These are phyloP conservation scores for Lasiosphaeriaceae sp. DNA, from an alignment of 495 filamentous ascomycete species.

Conservation along the genomic window DNA sequence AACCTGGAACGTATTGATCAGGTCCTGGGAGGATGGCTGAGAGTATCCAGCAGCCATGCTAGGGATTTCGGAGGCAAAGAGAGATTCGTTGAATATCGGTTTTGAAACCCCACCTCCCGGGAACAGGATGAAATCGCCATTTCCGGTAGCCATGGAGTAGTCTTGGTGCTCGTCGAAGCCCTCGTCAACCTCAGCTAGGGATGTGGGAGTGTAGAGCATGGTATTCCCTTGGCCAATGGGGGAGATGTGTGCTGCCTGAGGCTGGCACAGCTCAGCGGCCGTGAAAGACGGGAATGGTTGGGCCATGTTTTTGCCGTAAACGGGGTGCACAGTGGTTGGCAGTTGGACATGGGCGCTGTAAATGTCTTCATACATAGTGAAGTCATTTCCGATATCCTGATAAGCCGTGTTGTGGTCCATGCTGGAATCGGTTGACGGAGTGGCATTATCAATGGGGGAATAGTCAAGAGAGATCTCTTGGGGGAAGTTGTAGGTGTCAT, in stretches of 20 bases:
- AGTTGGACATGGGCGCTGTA: conserved; percentile 48
- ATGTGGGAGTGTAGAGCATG: conserved; percentile 61
- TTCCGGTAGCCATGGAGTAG: conserved; percentile 19
- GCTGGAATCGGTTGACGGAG: conserved; percentile 43
- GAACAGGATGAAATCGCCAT: conserved; percentile 33
- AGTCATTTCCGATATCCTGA: conserved; percentile 41
- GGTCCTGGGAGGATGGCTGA: conserved; percentile 40
- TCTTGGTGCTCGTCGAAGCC: conserved; percentile 43
- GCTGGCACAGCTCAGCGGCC: conserved; percentile 32
- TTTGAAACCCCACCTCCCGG: conserved; percentile 25
- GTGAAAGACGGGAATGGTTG: conserved; percentile 30
- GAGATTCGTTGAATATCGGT: conserved; percentile 28
- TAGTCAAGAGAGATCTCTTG: conserved; percentile 46
- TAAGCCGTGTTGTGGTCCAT: conserved; percentile 44
- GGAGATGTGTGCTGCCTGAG: conserved; percentile 51
- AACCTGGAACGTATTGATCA: conserved; percentile 30
- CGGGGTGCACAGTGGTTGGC: conserved; percentile 31
- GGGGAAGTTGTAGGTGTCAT: conserved; percentile 35
- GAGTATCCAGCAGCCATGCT: conserved; percentile 35
- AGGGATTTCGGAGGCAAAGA: conserved; percentile 35
- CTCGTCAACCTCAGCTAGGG: conserved; percentile 42
- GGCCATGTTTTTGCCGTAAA: conserved; percentile 38
- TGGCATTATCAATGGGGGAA: conserved; percentile 45
- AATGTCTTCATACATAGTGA: conserved; percentile 52
- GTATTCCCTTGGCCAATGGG: conserved; percentile 58